Evolutionary conservation across 108 stramenopile species (phyloP), one percentile per base, ranked within the genome.

Genomic region (Cyclotella sp.): DNA sequence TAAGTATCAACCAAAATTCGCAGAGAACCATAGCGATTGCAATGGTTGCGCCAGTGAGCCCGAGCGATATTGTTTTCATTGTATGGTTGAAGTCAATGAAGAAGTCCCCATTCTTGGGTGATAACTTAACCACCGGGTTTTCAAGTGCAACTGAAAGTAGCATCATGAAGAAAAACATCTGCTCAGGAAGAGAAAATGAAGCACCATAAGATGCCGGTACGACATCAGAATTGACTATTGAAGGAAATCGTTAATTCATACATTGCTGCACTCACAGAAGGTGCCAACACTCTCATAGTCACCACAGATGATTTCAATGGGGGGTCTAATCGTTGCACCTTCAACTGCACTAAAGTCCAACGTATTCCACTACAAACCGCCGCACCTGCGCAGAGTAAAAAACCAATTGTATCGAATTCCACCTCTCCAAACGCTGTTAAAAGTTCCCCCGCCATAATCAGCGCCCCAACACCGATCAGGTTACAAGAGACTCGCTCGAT

Each of bases 1-100:
- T 87, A 69, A 96, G 82, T 66, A 96, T 96, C 44, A 96, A 79
- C 75, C 86, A 87, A 63, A 96, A 95, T 84, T 96, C 96, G 66
- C 95, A 95, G 27, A 95, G 73, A 52, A 95, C 85, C 95, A 95
- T 95, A 22, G 75, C 82, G 68, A 95, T 87, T 8, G 95, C 95
- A 61, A 95, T 81, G 28, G 75, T 22, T 13, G 90, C 95, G n/a
- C 95, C 95, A 14, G 79, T 39, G 21, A 89, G 44, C 21, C 91
- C 95, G 57, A 91, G 62, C 0, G 75, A 70, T 19, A 93, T 51
- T n/a, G 89, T 84, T 72, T 63, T 62, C 42, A 84, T 74, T 26
- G 59, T 29, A 54, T 85, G 65, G 4, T 77, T 68, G 62, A 77
- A 72, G 30, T 46, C 64, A 19, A 70, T 52, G 45, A 85, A 72